Evolutionary conservation across 176 grass and related monocot species (phyloP).

Genomic region (Carex littledalei): DNA sequence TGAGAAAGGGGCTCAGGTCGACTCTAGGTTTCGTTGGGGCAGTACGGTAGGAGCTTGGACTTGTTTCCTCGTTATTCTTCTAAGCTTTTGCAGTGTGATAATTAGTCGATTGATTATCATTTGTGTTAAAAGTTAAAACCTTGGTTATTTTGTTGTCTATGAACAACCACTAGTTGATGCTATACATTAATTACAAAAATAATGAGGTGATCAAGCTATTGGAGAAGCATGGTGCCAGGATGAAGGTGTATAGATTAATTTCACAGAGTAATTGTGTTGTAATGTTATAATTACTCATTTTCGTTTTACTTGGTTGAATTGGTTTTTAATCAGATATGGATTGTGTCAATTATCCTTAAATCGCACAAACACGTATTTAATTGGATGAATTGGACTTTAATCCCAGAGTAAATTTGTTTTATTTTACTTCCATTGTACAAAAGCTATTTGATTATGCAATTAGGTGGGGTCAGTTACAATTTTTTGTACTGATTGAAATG

Average conservation of each 20-base stretch:
- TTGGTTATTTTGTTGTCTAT: too few species aligned
- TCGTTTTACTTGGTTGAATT: neutral
- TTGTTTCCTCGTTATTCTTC: too few species aligned
- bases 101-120: too few species aligned
- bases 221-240: slow-evolving; percentile 71
- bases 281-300: neutral
- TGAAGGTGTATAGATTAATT: slow-evolving; percentile 40
- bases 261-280: neutral
- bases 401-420: neutral
- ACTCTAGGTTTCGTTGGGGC: too few species aligned
- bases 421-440: neutral
- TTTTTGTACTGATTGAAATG: slow-evolving; percentile 17
- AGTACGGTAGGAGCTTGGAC: too few species aligned
- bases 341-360: neutral
- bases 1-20: too few species aligned
- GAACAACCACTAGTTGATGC: too few species aligned
- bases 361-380: neutral
- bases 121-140: too few species aligned
- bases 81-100: too few species aligned
- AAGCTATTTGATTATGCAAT: neutral
- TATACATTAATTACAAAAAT: too few species aligned
- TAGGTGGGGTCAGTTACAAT: neutral
- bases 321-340: neutral
- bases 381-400: neutral
- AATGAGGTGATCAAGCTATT: slow-evolving; percentile 24